Conservation (phyloP, 1,284 basidiomycete genomes). For the Rhodotorula sp. region DNA sequence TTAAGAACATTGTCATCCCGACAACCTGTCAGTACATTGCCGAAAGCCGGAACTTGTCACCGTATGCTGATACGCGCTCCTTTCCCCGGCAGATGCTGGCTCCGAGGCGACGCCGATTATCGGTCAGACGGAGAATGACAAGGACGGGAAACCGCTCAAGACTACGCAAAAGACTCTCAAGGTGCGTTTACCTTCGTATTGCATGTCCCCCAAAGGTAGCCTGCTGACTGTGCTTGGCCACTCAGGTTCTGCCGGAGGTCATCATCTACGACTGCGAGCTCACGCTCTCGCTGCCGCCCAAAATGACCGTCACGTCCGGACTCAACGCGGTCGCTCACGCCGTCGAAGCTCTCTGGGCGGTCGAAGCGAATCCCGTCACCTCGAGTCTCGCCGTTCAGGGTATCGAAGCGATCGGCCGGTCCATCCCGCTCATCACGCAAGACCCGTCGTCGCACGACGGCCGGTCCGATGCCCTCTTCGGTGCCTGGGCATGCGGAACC, state of each 20-base stretch:
- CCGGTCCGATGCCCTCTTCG: conserved; percentile 53
- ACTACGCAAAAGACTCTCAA: conserved; percentile 53
- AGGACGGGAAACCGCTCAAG: conserved; percentile 50
- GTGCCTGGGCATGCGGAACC: conserved; percentile 54
- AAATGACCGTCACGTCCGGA: conserved; percentile 54
- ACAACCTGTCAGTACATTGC: conserved; percentile 50
- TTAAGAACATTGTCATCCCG: conserved; percentile 55
- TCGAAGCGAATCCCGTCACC: conserved; percentile 54
- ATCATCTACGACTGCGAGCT: conserved; percentile 57
- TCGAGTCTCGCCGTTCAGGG: conserved; percentile 54
- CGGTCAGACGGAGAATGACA: conserved; percentile 53
- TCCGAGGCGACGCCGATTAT: conserved; percentile 55
- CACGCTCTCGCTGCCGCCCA: conserved; percentile 53
- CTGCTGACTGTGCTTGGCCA: too few species aligned
- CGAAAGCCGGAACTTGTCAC: accelerated
- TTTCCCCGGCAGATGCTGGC: conserved; percentile 47
- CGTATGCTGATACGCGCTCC: too few species aligned
- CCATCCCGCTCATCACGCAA: conserved; percentile 50
- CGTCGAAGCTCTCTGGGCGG: conserved; percentile 54
- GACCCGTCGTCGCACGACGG: conserved; percentile 50
- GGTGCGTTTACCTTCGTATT: conserved; percentile 2
- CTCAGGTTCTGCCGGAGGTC: conserved; percentile 52
- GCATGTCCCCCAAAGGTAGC: too few species aligned
- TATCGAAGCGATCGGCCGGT: conserved; percentile 50
- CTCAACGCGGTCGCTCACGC: conserved; percentile 57